These are phyloP conservation scores for Pseudogymnoascus sp. DNA, from an alignment of 2,329 filamentous ascomycete species.

Conservation along the genomic window DNA sequence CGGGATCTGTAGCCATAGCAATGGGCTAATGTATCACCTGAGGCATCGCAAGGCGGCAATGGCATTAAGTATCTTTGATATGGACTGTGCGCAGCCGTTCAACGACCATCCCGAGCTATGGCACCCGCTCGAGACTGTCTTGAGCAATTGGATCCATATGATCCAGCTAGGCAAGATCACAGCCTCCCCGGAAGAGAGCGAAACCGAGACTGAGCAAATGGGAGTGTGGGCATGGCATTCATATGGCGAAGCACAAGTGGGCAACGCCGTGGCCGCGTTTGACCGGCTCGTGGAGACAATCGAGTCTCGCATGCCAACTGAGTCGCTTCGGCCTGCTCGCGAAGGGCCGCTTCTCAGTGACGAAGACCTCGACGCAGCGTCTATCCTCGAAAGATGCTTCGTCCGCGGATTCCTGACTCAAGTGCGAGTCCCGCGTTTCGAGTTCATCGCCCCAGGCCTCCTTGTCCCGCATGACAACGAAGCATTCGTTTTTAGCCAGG, in stretches of 20 bases:
- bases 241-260: neutral
- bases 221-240: neutral
- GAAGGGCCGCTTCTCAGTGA: neutral
- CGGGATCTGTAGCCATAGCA: conserved; percentile 16
- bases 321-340: neutral
- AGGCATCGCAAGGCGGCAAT: conserved; percentile 13
- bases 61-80: conserved; percentile 14
- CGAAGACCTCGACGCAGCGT: neutral
- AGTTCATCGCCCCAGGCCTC: conserved; percentile 12
- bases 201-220: neutral
- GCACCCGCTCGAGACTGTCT: conserved; percentile 23
- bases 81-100: conserved; percentile 15
- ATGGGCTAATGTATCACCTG: conserved; percentile 27
- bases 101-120: conserved; percentile 18
- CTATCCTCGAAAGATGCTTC: neutral
- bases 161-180: conserved; percentile 19
- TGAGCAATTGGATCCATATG: conserved; percentile 22
- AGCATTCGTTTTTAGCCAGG: neutral
- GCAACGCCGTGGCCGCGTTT: conserved; percentile 4
- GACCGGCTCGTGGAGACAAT: conserved; percentile 11
- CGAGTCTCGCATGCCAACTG: conserved; percentile 9
- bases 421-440: conserved; percentile 9
- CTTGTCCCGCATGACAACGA: conserved; percentile 6
- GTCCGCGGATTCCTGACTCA: conserved; percentile 1
- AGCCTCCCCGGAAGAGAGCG: neutral